Evolutionary conservation across 2,329 filamentous ascomycete genomes (phyloP).

Genomic region (Talaromyces sp.): DNA sequence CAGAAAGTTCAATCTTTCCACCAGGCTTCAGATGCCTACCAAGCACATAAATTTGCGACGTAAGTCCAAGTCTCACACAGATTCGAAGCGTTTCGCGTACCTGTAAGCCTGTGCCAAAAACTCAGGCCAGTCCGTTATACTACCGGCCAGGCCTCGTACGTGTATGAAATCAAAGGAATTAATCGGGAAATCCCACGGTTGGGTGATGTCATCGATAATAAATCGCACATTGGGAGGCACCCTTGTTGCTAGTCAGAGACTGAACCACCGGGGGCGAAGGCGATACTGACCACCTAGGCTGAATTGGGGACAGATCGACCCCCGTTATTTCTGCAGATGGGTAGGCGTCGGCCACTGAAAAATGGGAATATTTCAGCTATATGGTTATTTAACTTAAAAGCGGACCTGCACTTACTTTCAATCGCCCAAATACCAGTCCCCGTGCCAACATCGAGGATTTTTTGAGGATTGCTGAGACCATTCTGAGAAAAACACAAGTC

Average conservation of each 20-base stretch:
- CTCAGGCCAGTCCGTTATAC: slow-evolving; percentile 24
- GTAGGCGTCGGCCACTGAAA: slow-evolving; percentile 30
- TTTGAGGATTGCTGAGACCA: slow-evolving; percentile 11
- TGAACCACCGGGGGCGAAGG: background rate
- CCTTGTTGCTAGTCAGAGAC: slow-evolving; percentile 18
- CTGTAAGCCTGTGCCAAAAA: slow-evolving; percentile 23
- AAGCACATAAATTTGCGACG: slow-evolving; percentile 4
- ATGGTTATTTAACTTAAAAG: background rate
- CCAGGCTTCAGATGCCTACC: slow-evolving; percentile 30
- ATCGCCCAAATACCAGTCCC: slow-evolving; percentile 19
- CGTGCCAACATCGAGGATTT: slow-evolving; percentile 19
- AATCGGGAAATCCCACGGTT: slow-evolving; percentile 25
- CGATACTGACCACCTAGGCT: slow-evolving; percentile 37
- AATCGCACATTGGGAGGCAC: slow-evolving; percentile 32
- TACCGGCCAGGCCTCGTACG: slow-evolving; percentile 24
- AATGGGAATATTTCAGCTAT: background rate
- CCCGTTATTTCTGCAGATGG: slow-evolving; percentile 44
- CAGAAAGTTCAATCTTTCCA: slow-evolving; percentile 29
- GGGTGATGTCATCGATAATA: slow-evolving; percentile 30
- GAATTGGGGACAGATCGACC: slow-evolving; percentile 50
- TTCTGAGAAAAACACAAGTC: slow-evolving; percentile 31
- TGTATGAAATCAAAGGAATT: slow-evolving; percentile 33
- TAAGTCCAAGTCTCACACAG: background rate
- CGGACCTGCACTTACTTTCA: slow-evolving; percentile 2
- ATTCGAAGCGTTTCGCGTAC: slow-evolving; percentile 14